Percentiles rank a stretch among this genome's conserved stretches.
These are phyloP conservation scores for Crithidia fasciculata DNA, from an alignment of 208 protist species.

Conservation along the genomic window DNA sequence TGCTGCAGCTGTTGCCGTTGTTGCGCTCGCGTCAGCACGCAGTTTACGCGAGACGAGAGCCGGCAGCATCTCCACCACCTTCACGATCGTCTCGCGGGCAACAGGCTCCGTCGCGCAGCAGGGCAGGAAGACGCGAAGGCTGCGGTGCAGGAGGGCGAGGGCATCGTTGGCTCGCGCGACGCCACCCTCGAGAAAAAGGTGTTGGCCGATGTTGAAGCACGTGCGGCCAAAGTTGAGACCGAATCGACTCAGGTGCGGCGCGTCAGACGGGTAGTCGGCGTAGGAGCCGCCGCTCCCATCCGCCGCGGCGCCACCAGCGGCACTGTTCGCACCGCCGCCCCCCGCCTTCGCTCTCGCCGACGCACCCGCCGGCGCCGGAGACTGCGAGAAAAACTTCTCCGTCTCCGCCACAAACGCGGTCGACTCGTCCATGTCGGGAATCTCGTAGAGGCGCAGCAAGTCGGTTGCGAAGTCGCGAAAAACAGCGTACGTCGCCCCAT, in stretches of 20 bases:
- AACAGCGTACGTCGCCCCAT: conserved; percentile 72
- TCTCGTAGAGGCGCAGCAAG: conserved; percentile 75
- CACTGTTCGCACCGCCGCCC: too few species aligned
- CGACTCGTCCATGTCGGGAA: conserved; percentile 40
- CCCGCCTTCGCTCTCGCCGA: neutral
- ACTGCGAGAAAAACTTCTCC: conserved; percentile 16
- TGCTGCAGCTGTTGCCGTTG: neutral
- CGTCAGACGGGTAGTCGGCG: conserved; percentile 10
- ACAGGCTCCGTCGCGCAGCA: conserved; percentile 29
- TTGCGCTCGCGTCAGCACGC: conserved; percentile 8
- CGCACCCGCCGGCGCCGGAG: neutral
- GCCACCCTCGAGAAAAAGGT: conserved; percentile 52
- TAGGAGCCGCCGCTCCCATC: neutral
- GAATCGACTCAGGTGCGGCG: conserved; percentile 30
- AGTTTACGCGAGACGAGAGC: conserved; percentile 41
- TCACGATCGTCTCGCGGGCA: conserved; percentile 29
- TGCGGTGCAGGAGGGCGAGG: conserved; percentile 60
- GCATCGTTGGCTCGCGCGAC: conserved; percentile 50
- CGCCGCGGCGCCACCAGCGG: too few species aligned
- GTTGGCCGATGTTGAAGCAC: conserved; percentile 74
- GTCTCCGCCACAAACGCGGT: conserved; percentile 28
- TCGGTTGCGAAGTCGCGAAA: conserved; percentile 57
- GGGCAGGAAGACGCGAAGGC: conserved; percentile 60
- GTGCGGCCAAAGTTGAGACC: conserved; percentile 67
- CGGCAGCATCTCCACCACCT: conserved; percentile 58